Evolutionary conservation across 2,329 filamentous ascomycete genomes (phyloP).

Genomic region (Pseudogymnoascus sp.): DNA sequence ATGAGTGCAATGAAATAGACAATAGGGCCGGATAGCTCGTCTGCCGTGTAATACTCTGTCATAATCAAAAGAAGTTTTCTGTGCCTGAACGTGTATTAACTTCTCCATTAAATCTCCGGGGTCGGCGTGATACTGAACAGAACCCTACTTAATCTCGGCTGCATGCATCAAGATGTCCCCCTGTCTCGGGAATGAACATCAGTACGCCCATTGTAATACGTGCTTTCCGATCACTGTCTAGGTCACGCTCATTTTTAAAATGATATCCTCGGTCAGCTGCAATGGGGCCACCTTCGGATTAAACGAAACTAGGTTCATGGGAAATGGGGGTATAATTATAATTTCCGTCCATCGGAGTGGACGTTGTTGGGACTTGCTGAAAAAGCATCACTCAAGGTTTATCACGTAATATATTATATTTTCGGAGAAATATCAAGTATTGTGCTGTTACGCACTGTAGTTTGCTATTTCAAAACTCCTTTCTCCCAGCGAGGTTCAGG

Average conservation of each 20-base stretch:
- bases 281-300: too few relatives aligned
- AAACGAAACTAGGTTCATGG: too few relatives aligned
- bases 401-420: background rate
- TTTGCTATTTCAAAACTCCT: too few relatives aligned
- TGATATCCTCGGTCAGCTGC: too few relatives aligned
- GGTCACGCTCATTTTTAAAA: background rate
- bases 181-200: background rate
- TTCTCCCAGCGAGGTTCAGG: background rate
- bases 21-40: background rate
- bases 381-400: background rate
- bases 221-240: background rate
- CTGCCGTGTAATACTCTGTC: background rate
- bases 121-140: background rate
- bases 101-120: background rate
- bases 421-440: too few relatives aligned
- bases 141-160: background rate
- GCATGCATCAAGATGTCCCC: background rate
- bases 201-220: background rate
- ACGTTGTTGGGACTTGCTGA: too few relatives aligned
- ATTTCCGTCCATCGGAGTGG: too few relatives aligned
- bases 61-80: background rate
- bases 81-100: background rate
- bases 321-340: background rate
- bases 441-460: too few relatives aligned
- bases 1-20: background rate